Conservation (phyloP, 495 filamentous ascomycete genomes). For the Penicillium argentinense region DNA sequence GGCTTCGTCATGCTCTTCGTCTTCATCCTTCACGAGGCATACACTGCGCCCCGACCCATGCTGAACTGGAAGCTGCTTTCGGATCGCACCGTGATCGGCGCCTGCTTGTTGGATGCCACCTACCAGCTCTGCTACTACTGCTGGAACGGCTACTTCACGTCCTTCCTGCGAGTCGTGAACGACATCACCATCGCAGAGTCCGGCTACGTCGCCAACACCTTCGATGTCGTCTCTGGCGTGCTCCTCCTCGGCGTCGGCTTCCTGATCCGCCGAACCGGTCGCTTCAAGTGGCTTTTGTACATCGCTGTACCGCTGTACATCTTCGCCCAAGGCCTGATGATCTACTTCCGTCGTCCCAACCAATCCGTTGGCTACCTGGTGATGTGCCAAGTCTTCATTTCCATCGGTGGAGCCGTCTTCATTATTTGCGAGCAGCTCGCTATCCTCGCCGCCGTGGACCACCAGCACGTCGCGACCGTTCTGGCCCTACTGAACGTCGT, state of each 20-base stretch:
- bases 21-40: slow-evolving; percentile 57
- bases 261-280: slow-evolving; percentile 51
- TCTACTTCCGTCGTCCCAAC: slow-evolving; percentile 59
- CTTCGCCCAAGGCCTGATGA: slow-evolving; percentile 58
- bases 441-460: slow-evolving; percentile 60
- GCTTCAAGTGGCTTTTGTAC: slow-evolving; percentile 53
- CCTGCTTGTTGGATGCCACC: slow-evolving; percentile 51
- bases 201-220: slow-evolving; percentile 50
- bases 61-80: slow-evolving; percentile 54
- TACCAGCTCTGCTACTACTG: slow-evolving; percentile 56
- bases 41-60: slow-evolving; percentile 50
- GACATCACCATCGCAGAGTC: slow-evolving; percentile 54
- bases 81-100: slow-evolving; percentile 62
- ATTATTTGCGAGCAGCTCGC: slow-evolving; percentile 65
- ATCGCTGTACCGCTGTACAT: slow-evolving; percentile 59
- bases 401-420: slow-evolving; percentile 56
- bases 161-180: slow-evolving; percentile 74
- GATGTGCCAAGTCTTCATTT: slow-evolving; percentile 72
- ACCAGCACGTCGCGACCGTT: slow-evolving; percentile 64
- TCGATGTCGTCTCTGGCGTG: slow-evolving; percentile 49
- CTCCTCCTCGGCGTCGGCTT: slow-evolving; percentile 46
- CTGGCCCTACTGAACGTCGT: slow-evolving; percentile 63
- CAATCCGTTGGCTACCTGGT: slow-evolving; percentile 60
- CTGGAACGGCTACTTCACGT: slow-evolving; percentile 53
- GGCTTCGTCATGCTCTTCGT: slow-evolving; percentile 51